Base-by-base conservation (phyloP, 2,329 filamentous ascomycete genomes). In the Aspergillus ibericus region DNA sequence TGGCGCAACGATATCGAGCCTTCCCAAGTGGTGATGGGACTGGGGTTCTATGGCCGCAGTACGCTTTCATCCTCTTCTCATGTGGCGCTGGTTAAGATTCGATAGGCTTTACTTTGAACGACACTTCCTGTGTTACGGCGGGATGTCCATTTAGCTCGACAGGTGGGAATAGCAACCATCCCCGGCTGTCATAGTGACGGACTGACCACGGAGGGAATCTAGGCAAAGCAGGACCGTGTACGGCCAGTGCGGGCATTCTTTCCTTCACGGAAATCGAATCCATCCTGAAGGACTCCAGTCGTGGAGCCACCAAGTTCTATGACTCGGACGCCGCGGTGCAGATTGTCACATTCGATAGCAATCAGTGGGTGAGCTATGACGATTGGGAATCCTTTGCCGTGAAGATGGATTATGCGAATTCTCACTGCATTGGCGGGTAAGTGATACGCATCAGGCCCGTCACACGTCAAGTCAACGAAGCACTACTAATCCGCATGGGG, bases 1-100 rank as follows among this genome's bases (percentile, higher is more conserved):
- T 83, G 81, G 78, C 69, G 78, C 5, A 75, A 72, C 25, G 62
- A 75, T 22, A 66, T 84, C 0, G 59, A 68, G 0, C 70, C 81
- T 0, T 44, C 61, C 0, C 79, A 81, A 58, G 62, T 84, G 4
- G 35, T 53, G 16, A 53, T 84, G 9, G 82, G 81, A 3, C 56
- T 82, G 1, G 78, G 79, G 1, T 75, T 72, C 38, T 83, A 83
- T 54, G 80, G 80, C 0, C 70, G 81, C 32, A 42, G 38, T 38
- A 16, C 9, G 36, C 13, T 16, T 38, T 15, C 3, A n/a, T 2
- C 3, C n/a, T 15, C 15, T 38, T 38, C 9, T n/a, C 2, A 13
- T 38, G 36, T n/a, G n/a, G n/a, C n/a, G 2, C 13, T 16, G n/a
- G n/a, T 7, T 16, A n/a, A 16, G 3, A 13, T 16, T 16, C 36